Base-by-base conservation (phyloP, 2,329 filamentous ascomycete genomes). In the Aspergillus novoparasiticus region DNA sequence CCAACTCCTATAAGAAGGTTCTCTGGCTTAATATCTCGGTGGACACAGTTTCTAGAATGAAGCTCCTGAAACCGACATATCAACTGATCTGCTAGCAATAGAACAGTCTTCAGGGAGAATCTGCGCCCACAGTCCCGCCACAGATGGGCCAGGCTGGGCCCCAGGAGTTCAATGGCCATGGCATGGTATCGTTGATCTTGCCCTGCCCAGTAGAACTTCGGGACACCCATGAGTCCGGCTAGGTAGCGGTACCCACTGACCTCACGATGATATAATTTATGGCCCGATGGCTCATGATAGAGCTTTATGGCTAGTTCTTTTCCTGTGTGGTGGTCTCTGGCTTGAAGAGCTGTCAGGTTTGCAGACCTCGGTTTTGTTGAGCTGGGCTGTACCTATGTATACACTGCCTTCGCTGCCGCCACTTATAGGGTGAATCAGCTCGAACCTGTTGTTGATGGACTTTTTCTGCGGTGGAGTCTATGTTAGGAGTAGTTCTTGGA, bases 101-200 rank as follows among this genome's bases (percentile, higher is more conserved):
- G 87, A 30, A 98, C 95, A 1, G 95, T 99, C 90, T 99, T 99
- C 71, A 99, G 84, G 14, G 94, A 97, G 85, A 98, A 98, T 81
- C 98, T 98, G 81, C 95, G 91, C 89, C 98, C 98, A 89, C 95
- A 99, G 81, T 98, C 98, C 87, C 98, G 98, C 92, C 99, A 99
- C 39, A 99, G 87, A 78, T 99, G 95, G 82, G 98, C 94, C 80
- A 99, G 83, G 75, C 91, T 95, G 71, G 95, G 95, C 43, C 95
- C 95, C 63, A 99, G 91, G 32, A 99, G 89, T 76, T 99, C 95
- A 69, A 98, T 89, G 58, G 99, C 95, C 94, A 99, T 98, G 80
- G 94, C 95, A 82, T 99, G 98, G 89, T 99, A 98, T 84, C 98
- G 95, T 82, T 94, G 98, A 83, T 99, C 95, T 32, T 51, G 12